Evolutionary conservation across 495 filamentous ascomycete species (phyloP), one percentile per base, ranked within the genome.

Genomic region (Physcia stellaris): DNA sequence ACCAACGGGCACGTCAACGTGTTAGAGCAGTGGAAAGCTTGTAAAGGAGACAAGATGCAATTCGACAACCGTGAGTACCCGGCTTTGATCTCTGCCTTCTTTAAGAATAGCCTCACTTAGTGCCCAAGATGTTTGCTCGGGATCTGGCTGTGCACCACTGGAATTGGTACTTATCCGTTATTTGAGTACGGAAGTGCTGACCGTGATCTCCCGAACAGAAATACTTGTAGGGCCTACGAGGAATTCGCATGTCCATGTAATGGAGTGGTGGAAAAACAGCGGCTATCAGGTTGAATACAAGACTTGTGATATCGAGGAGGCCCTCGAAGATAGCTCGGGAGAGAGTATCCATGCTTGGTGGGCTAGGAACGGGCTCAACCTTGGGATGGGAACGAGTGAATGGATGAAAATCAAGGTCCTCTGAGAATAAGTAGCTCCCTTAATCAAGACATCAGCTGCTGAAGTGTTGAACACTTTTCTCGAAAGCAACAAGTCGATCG

Each of bases 281-380:
- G 79, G 79, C 0, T 67, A 83, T 27, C 61, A 66, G 9, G 86
- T 94, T 10, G 85, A 94, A 57, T 95, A 93, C 54, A 88, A 87
- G 61, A 92, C 86, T 6, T 93, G 86, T 47, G 85, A 94, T 62
- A 85, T 95, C 45, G 86, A 94, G 55, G 87, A 93, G 59, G 86
- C 87, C 7, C 62, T 95, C 40, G 87, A 95, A 55, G 86, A 94
- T 51, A 78, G 77, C 16, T 66, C 80, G 36, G 76, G 81, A 4
- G 68, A 70, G 30, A 71, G 71, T 31, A 84, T 92, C 10, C 68
- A 80, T 37, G 62, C 64, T 41, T 95, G 87, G 87, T 95, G 87
- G 87, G 76, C 80, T n/a, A 64, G 67, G 46, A 92, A 93, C 52
- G 86, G 87, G 2, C 59, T 94, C 38, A 92, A 92, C 50, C 58